phyloP scores from a whole-genome alignment of 257 asterid genomes.

The Avicennia marina region DNA sequence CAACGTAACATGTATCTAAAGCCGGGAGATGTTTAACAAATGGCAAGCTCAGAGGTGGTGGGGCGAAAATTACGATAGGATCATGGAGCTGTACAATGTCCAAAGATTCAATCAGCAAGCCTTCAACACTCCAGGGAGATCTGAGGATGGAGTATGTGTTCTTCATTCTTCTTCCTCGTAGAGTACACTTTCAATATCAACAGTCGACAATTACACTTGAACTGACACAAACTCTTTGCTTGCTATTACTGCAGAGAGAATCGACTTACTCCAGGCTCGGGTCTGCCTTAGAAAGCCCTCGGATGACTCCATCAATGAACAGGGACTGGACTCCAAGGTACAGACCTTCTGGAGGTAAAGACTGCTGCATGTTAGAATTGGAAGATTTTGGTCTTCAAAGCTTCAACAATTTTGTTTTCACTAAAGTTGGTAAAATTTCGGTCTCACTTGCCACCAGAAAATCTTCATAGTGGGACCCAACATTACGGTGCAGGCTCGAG shows the following conservation, averaged over 20 bases:
- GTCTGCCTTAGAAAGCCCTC: constrained; percentile 71
- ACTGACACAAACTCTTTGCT: neutral
- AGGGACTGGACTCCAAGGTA: constrained; percentile 62
- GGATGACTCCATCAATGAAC: constrained; percentile 69
- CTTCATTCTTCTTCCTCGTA: neutral
- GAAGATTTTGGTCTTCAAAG: too few species aligned
- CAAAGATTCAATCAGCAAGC: constrained; percentile 81
- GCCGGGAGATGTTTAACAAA: constrained; percentile 85
- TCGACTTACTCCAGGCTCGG: constrained; percentile 74
- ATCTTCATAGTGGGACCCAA: constrained; percentile 26
- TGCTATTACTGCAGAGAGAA: constrained; percentile 60
- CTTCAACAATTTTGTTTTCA: too few species aligned
- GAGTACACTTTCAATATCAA: neutral
- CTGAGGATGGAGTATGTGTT: constrained; percentile 75
- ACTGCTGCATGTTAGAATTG: neutral
- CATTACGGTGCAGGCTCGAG: constrained; percentile 44
- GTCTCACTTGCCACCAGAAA: constrained; percentile 28
- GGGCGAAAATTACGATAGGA: constrained; percentile 81
- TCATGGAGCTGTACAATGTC: constrained; percentile 86
- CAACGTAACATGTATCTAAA: constrained; percentile 23
- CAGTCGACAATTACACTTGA: neutral
- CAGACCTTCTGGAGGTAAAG: constrained; percentile 31
- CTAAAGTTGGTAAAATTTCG: too few species aligned
- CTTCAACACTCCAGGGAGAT: constrained; percentile 67
- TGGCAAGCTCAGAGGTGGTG: constrained; percentile 95